Conservation (phyloP, 2,329 filamentous ascomycete species). For the Aspergillus glaucus region DNA sequence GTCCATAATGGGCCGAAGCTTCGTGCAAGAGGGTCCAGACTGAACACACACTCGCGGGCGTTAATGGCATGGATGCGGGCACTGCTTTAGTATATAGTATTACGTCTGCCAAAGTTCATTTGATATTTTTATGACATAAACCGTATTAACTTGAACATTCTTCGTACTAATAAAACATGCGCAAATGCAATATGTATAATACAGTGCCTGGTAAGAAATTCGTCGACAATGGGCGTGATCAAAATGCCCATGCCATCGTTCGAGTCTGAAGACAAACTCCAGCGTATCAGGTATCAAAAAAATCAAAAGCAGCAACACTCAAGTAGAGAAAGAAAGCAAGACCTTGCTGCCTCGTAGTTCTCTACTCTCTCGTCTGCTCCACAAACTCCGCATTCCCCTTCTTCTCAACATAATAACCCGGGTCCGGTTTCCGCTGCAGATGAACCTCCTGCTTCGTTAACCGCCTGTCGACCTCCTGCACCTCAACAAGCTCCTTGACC, state of each 20-base stretch:
- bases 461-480: slow-evolving; percentile 65
- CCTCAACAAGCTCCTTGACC: slow-evolving; percentile 85
- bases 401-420: slow-evolving; percentile 74
- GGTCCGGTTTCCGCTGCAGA: slow-evolving; percentile 65
- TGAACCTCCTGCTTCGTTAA: slow-evolving; percentile 64
- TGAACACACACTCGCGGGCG: background rate
- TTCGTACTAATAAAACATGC: background rate
- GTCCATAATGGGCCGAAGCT: background rate
- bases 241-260: background rate
- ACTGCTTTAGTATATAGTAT: background rate
- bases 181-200: background rate
- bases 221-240: too few relatives aligned
- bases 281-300: slow-evolving; percentile 1
- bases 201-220: background rate
- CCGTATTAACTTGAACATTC: background rate
- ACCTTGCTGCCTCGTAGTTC: background rate
- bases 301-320: background rate
- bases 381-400: slow-evolving; percentile 22
- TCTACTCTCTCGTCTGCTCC: slow-evolving; percentile 10
- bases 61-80: background rate
- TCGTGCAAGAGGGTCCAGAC: background rate
- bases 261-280: background rate
- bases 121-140: background rate
- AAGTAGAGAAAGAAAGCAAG: background rate
- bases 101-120: background rate